phyloP scores from a whole-genome alignment of 2,329 filamentous ascomycete genomes.

The Coniella vitis region DNA sequence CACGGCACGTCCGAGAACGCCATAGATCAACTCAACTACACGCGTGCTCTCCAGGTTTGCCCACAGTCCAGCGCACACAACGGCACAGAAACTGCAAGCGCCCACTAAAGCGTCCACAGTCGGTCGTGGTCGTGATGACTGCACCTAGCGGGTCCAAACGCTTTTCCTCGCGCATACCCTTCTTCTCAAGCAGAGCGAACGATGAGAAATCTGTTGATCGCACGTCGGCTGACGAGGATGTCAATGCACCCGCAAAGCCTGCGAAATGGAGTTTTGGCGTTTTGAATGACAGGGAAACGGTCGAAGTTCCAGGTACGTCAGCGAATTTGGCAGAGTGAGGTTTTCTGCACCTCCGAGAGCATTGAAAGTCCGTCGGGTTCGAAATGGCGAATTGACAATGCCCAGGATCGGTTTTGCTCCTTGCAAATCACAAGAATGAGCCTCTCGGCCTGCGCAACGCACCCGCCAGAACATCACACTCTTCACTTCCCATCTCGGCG shows the following conservation, averaged over 20 bases:
- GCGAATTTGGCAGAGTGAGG: background rate
- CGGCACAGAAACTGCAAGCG: too few relatives aligned
- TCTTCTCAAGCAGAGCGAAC: background rate
- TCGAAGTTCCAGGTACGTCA: constrained; percentile 74
- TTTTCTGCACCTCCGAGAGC: too few relatives aligned
- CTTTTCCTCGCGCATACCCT: constrained; percentile 4
- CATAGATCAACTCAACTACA: too few relatives aligned
- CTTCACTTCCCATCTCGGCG: constrained; percentile 44
- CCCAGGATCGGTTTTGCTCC: constrained; percentile 52
- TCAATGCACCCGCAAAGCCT: background rate
- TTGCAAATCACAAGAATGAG: constrained; percentile 49
- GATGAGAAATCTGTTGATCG: background rate
- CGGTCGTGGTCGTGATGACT: constrained; percentile 6
- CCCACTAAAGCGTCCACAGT: too few relatives aligned
- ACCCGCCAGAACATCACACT: constrained; percentile 51
- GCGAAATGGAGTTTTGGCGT: constrained; percentile 66
- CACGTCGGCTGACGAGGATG: constrained; percentile 8
- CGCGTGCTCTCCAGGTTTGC: too few relatives aligned
- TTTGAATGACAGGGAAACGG: constrained; percentile 70
- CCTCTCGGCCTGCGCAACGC: constrained; percentile 53
- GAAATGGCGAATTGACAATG: background rate
- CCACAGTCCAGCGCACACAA: too few relatives aligned
- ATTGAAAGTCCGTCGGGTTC: background rate
- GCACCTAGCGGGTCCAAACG: background rate
- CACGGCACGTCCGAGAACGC: too few relatives aligned